phyloP scores from a whole-genome alignment of 2,329 filamentous ascomycete species.

The Paecilomyces niveus region DNA sequence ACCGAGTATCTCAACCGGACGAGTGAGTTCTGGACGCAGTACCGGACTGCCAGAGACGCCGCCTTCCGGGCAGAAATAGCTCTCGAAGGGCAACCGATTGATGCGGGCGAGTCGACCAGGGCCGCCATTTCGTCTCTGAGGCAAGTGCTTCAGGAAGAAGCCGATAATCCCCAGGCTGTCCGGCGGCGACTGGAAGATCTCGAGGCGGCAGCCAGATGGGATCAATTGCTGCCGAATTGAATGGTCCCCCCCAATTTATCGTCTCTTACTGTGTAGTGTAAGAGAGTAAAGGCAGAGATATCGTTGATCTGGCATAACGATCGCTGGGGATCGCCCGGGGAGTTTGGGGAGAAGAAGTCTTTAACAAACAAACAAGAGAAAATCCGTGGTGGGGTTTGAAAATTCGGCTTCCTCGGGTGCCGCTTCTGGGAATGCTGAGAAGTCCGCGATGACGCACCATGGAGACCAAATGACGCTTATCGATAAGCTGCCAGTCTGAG shows the following conservation, averaged over 20 bases:
- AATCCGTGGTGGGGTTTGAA: too few species aligned
- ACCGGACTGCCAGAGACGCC: constrained; percentile 9
- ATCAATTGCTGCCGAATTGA: background rate
- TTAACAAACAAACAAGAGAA: too few species aligned
- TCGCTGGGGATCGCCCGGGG: too few species aligned
- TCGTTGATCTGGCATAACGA: too few species aligned
- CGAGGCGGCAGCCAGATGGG: background rate
- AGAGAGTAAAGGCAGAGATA: background rate
- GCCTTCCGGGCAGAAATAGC: constrained; percentile 1
- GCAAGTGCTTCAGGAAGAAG: background rate
- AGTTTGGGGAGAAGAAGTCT: too few species aligned
- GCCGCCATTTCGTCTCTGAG: constrained; percentile 15
- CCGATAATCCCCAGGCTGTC: background rate
- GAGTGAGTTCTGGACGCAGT: constrained; percentile 14
- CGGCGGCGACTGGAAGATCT: background rate
- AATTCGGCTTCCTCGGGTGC: too few species aligned
- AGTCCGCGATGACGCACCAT: too few species aligned
- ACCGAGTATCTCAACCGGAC: constrained; percentile 14
- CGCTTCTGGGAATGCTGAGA: too few species aligned
- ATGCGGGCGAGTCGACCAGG: constrained; percentile 11
- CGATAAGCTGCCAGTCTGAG: too few species aligned
- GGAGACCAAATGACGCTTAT: too few species aligned
- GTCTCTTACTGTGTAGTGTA: background rate
- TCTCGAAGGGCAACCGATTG: background rate
- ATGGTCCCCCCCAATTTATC: background rate